Base-by-base conservation (phyloP, 2,329 filamentous ascomycete genomes). In the Xylariales sp. region DNA sequence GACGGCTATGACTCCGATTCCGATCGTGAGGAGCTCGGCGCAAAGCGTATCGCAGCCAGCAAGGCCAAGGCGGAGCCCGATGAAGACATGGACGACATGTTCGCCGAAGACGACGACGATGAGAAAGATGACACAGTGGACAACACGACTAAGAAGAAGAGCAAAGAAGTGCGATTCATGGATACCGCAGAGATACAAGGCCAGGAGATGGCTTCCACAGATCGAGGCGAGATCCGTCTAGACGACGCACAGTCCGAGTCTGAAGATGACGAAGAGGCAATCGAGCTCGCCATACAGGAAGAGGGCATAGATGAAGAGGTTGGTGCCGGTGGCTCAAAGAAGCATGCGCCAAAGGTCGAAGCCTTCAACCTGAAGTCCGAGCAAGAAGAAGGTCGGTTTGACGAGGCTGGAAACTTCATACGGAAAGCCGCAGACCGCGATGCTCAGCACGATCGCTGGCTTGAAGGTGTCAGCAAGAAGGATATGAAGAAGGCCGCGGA, bases 1-100 rank as follows among this genome's bases (percentile, higher is more conserved):
- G 93, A 97, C 55, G 93, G 93, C 35, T 98, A 97, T 65, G 91
- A 97, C 51, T 93, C 85, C 8, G 93, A 98, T 62, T 95, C 91
- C 3, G 79, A 85, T 37, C 91, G 94, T 47, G 93, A 97, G 56
- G 64, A 65, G 50, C 55, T 63, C 19, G 67, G 67, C 40, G 45
- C 50, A 20, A 57, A 48, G 28, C 41, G 45, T 6, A 56, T 48
- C 36, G 36, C 47, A 33, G 52, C 49, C 19, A 35, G 28, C 45
- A 56, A 40, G 61, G 72, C 56, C 14, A 62, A 48, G 14, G 57
- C 54, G 20, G 61, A 63, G 28, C 66, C 70, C n/a, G 70, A 76
- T 10, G 81, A 84, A 19, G 79, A 85, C 34, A n/a, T n/a, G n/a
- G 76, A 81, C 21, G 88, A 95, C 60, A 95, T 95, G 87, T 95